phyloP scores from a whole-genome alignment of 345 rosid species.

The Boechera divaricarpa region DNA sequence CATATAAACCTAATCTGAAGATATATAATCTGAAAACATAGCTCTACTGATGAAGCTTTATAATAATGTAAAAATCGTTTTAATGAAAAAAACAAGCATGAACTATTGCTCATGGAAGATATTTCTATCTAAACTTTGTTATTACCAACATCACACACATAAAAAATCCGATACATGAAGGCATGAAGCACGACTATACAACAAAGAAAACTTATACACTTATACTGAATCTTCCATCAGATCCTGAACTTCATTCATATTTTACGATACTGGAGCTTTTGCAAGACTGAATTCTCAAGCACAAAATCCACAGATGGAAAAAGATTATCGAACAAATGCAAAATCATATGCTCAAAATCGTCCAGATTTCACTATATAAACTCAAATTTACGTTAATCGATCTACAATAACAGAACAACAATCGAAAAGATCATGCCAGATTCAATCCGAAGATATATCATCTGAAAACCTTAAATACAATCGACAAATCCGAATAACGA shows the following conservation, averaged over 20 bases:
- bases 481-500: conserved; percentile 22
- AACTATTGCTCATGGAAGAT: not conserved
- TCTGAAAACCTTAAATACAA: conserved; percentile 17
- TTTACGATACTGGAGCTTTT: not conserved
- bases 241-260: not conserved
- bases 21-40: no score
- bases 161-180: no score
- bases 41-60: not conserved
- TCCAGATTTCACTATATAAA: conserved; percentile 1
- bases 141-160: no score
- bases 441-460: not conserved
- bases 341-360: not conserved
- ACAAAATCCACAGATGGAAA: not conserved
- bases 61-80: not conserved
- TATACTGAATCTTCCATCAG: not conserved
- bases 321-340: not conserved
- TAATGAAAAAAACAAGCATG: not conserved
- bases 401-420: not conserved
- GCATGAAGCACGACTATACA: not conserved
- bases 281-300: not conserved
- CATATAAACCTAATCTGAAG: no score
- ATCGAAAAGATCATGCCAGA: not conserved
- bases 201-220: not conserved
- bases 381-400: not conserved
- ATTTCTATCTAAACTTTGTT: no score